Conservation (phyloP, 257 asterid genomes). For the Plectranthus barbatus region DNA sequence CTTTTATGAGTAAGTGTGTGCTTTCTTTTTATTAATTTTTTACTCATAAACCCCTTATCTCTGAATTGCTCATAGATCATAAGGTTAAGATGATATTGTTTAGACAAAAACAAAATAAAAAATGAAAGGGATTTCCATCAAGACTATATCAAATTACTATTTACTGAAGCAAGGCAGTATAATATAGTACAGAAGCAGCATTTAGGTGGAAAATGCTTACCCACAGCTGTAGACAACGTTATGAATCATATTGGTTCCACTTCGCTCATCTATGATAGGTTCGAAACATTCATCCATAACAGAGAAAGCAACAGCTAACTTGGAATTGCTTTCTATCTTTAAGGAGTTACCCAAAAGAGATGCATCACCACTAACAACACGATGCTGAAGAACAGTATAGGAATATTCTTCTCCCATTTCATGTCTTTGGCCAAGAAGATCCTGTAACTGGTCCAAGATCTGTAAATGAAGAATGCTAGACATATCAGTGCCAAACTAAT, state of each 20-base stretch:
- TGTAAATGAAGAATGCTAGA: constrained; percentile 28
- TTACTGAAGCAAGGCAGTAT: not conserved
- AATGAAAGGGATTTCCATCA: not conserved
- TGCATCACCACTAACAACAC: constrained; percentile 33
- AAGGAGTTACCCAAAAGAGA: constrained; percentile 24
- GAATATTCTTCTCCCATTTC: constrained; percentile 70
- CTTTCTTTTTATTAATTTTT: not conserved
- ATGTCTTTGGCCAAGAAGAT: constrained; percentile 63
- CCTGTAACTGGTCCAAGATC: constrained; percentile 58
- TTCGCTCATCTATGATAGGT: constrained; percentile 53
- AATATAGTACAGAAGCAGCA: constrained; percentile 5
- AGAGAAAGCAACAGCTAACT: constrained; percentile 52
- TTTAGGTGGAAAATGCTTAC: constrained; percentile 29
- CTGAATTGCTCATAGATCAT: not conserved
- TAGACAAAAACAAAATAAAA: constrained; percentile 3
- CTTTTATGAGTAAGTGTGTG: not conserved
- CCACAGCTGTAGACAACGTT: constrained; percentile 58
- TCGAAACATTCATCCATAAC: constrained; percentile 63
- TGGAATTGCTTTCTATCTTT: constrained; percentile 44
- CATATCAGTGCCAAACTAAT: constrained; percentile 14
- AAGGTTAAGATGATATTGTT: constrained; percentile 2
- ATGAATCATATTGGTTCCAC: constrained; percentile 54
- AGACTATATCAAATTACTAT: constrained; percentile 2
- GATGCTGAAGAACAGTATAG: constrained; percentile 60
- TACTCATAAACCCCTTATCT: not conserved